Percentiles rank a stretch among this genome's conserved stretches.
Evolutionary conservation across 2,329 filamentous ascomycete genomes (phyloP).

Genomic region (Pochonia chlamydosporia): DNA sequence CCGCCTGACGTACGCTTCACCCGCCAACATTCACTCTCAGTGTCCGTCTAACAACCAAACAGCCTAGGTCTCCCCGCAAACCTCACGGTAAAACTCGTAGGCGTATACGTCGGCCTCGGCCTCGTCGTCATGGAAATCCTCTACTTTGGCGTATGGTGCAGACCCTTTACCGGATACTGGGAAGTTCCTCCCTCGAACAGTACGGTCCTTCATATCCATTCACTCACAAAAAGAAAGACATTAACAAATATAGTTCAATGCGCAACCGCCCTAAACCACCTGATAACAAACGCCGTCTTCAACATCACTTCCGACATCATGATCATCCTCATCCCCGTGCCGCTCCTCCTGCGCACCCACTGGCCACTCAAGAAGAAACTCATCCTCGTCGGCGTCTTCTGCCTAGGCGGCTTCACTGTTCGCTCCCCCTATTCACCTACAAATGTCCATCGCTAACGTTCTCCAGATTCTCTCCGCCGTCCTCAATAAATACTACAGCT

Average conservation of each 20-base stretch:
- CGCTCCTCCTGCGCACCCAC: constrained; percentile 42
- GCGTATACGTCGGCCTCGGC: constrained; percentile 37
- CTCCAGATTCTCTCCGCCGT: constrained; percentile 41
- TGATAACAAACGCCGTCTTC: constrained; percentile 51
- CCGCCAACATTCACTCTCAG: not conserved
- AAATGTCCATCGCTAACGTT: too few relatives aligned
- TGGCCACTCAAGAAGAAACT: constrained; percentile 46
- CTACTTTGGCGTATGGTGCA: constrained; percentile 46
- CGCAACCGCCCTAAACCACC: constrained; percentile 48
- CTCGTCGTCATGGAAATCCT: constrained; percentile 45
- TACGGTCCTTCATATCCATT: constrained; percentile 15
- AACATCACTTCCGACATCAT: constrained; percentile 55
- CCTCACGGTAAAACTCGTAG: constrained; percentile 41
- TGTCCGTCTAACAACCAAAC: not conserved
- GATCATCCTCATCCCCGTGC: constrained; percentile 53
- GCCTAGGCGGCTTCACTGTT: constrained; percentile 40
- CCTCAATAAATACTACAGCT: constrained; percentile 39
- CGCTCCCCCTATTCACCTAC: too few relatives aligned
- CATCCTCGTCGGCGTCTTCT: constrained; percentile 41
- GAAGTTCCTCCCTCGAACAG: constrained; percentile 45
- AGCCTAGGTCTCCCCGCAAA: constrained; percentile 41
- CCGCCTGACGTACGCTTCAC: constrained; percentile 41
- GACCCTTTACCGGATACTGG: constrained; percentile 52
- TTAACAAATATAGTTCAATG: constrained; percentile 40
- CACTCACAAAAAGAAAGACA: not conserved